phyloP scores from a whole-genome alignment of 129 eudicot genomes.

The Pseudognaphalium luteoalbum region DNA sequence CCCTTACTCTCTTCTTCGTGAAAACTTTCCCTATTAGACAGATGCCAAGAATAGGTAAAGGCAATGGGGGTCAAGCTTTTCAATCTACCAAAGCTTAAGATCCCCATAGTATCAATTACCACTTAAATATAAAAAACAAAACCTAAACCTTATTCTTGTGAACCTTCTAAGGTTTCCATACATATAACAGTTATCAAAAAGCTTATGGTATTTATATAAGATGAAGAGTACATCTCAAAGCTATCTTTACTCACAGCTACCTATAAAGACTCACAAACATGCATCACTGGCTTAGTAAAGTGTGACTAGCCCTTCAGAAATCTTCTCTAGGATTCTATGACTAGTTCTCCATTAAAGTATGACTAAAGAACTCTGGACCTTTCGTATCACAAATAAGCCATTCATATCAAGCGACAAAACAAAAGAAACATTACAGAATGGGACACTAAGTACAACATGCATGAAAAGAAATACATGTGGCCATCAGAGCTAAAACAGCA shows the following conservation, averaged over 20 bases:
- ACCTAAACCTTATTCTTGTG: background rate
- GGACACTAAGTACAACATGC: slow-evolving; percentile 2
- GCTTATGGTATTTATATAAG: background rate
- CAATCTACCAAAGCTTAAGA: background rate
- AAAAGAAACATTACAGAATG: background rate
- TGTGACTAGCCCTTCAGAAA: background rate
- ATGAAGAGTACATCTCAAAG: background rate
- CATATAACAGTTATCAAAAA: background rate
- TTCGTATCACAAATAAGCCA: background rate
- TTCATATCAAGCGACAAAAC: background rate
- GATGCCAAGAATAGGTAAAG: background rate
- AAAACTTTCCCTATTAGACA: background rate
- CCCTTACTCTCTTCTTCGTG: background rate
- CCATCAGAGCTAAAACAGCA: slow-evolving; percentile 18
- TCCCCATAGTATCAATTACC: background rate
- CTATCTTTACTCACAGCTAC: background rate
- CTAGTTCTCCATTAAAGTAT: background rate
- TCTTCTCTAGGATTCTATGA: background rate
- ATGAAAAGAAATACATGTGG: background rate
- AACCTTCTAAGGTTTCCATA: background rate
- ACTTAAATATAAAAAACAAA: background rate
- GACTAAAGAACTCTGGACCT: background rate
- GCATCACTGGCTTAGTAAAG: slow-evolving; percentile 1
- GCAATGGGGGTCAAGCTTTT: background rate
- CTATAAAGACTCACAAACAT: background rate